Conservation (phyloP, 345 rosid genomes). For the Linum trigynum region DNA sequence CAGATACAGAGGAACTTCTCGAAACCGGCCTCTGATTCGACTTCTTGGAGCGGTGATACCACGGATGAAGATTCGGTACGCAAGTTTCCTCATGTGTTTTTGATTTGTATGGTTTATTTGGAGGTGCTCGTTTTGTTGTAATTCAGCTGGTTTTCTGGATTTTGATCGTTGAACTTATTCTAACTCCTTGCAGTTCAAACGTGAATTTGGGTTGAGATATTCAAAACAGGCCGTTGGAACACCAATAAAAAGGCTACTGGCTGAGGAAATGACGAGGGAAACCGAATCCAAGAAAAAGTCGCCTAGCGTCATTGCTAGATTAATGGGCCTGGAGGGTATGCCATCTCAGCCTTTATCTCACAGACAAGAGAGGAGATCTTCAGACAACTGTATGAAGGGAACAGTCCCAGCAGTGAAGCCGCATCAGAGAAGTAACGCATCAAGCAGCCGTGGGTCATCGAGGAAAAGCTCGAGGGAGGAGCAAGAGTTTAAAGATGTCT, state of each 20-base stretch:
- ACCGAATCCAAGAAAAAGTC: slow-evolving; percentile 58
- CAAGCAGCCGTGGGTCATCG: slow-evolving; percentile 40
- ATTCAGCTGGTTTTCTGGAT: background rate
- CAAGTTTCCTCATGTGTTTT: slow-evolving; percentile 15
- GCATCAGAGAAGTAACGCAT: slow-evolving; percentile 28
- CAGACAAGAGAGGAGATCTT: slow-evolving; percentile 34
- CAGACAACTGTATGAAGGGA: slow-evolving; percentile 26
- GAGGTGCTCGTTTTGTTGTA: background rate
- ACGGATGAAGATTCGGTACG: slow-evolving; percentile 49
- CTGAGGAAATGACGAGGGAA: slow-evolving; percentile 73
- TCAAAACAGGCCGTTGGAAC: slow-evolving; percentile 33
- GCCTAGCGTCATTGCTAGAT: slow-evolving; percentile 73
- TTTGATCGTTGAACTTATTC: background rate
- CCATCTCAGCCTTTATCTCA: slow-evolving; percentile 47
- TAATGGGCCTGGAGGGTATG: slow-evolving; percentile 92
- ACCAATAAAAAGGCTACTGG: slow-evolving; percentile 64
- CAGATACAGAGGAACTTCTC: slow-evolving; percentile 29
- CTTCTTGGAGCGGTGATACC: slow-evolving; percentile 32
- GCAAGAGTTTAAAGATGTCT: slow-evolving; percentile 91
- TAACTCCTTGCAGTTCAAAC: slow-evolving; percentile 31
- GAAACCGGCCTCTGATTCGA: slow-evolving; percentile 42
- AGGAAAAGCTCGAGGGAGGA: slow-evolving; percentile 63
- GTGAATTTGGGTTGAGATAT: slow-evolving; percentile 34
- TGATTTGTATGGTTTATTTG: background rate
- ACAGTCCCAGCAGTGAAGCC: slow-evolving; percentile 19